Evolutionary conservation across 768 basidiomycete genomes (phyloP).

Genomic region (Pleurotus pulmonarius): DNA sequence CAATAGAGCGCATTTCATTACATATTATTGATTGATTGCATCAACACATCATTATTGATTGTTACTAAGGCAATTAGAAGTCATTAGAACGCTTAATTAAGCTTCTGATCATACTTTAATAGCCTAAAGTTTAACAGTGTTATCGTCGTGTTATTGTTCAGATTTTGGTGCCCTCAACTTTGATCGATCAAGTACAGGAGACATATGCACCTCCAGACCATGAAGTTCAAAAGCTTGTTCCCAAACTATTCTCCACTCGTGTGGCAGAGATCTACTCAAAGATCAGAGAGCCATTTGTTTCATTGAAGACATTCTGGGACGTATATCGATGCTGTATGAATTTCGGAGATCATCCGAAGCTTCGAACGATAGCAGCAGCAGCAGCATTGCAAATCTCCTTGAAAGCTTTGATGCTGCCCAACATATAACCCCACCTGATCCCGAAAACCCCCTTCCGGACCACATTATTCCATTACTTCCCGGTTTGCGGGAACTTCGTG

Average conservation of each 20-base stretch:
- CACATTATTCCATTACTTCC: slow-evolving; percentile 6
- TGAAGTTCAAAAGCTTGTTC: slow-evolving; percentile 30
- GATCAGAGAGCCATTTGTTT: slow-evolving; percentile 22
- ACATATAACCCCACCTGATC: neutral
- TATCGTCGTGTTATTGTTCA: too few species aligned
- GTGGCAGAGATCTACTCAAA: slow-evolving; percentile 13
- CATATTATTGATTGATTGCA: too few species aligned
- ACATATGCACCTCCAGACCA: slow-evolving; percentile 28
- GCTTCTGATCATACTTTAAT: too few species aligned
- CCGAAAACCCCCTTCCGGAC: neutral
- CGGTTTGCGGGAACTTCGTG: slow-evolving; percentile 9
- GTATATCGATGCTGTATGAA: neutral
- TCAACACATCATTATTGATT: too few species aligned
- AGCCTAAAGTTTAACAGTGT: too few species aligned
- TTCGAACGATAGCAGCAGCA: neutral
- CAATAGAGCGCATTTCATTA: too few species aligned
- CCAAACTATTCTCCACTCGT: slow-evolving; percentile 20
- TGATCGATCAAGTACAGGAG: neutral
- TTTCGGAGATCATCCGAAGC: neutral
- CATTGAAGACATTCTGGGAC: slow-evolving; percentile 18
- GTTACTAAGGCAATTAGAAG: too few species aligned
- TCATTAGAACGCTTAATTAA: too few species aligned
- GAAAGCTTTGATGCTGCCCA: neutral
- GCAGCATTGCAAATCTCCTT: neutral
- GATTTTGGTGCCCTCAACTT: too few species aligned